Evolutionary conservation across 495 filamentous ascomycete genomes (phyloP), one percentile per base, ranked within the genome.

Genomic region (Geoglossum glabrum): DNA sequence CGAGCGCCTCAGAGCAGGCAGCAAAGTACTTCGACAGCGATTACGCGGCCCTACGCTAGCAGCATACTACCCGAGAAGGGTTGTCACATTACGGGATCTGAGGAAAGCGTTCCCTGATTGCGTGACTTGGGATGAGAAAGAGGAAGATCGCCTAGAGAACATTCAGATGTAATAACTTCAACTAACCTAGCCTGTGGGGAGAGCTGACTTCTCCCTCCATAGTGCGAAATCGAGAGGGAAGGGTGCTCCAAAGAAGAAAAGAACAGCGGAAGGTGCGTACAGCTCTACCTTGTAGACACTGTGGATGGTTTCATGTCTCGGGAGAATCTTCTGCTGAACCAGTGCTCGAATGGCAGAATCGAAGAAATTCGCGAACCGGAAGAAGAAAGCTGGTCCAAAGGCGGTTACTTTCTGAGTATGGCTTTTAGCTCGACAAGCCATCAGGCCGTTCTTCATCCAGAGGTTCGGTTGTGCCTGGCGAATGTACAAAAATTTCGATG

Each of bases 181-280:
- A 40, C 34, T 40, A 6, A 10, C 33, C n/a, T 21, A 8, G n/a
- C 2, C 27, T 23, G 9, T 43, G 9, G 17, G 33, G 8, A 57
- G n/a, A 30, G 13, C 54, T 56, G 19, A 56, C n/a, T 7, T 10
- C 23, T 5, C 6, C 51, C 34, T 15, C 25, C 19, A 26, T 63
- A 86, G 81, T 61, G 70, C 82, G 64, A 92, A 84, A 72, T 64
- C 74, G 17, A 81, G 86, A 68, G 92, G 90, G 52, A 97, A 97
- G 71, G 86, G 85, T 15, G 76, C 86, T 30, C 89, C 90, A 21
- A 93, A 89, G 76, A 96, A 95, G 79, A 92, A 90, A 73, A 79
- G 74, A 67, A 80, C 73, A 27, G 74, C 76, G 57, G 73, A 77
- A 65, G 79, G 85, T 87, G 77, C 69, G 72, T 67, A 45, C 40